Evolutionary conservation across 805 yeast genomes (phyloP), one percentile per base, ranked within the genome.

Genomic region (Ogataea chonburiensis): DNA sequence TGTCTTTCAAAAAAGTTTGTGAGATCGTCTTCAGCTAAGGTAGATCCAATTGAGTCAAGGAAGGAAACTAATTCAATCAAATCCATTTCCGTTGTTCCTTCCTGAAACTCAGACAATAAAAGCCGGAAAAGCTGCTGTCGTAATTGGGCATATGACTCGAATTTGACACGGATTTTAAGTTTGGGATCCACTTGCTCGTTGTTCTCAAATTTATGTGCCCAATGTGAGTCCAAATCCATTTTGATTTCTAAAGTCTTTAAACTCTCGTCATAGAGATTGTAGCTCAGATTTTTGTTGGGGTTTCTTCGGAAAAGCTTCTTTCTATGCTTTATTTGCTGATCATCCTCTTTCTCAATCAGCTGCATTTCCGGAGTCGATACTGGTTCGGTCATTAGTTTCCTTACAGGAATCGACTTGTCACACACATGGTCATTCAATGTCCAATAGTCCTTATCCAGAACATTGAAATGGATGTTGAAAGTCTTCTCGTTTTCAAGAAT

Each of bases 391-490:
- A 56, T 47, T 9, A 61, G 36, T 17, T 39, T 78, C 6, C 59
- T 46, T 30, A 87, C 64, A 0, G 83, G 73, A 13, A 87, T 55
- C 4, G 75, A 63, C 5, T 77, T 77, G 15, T 67, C 66, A 6
- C 94, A 96, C 9, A 93, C 86, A 28, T 78, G 73, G 52, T 91
- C 96, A 58, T 93, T 87, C 45, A 73, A 79, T 1, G 96, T 79
- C 42, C 89, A 71, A 21, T 77, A 73, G 57, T 91, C 98, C 46
- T 82, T 85, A 57, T 91, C 98, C 55, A 87, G 64, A 3, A 93
- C 79, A 17, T 81, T 72, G 53, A 91, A 79, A 35, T 75, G 73
- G 31, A 93, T 63, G 34, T 81, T 74, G 55, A 70, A 91, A 45
- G 71, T 71, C 17, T 63, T 61, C 54, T 91, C 97, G 43, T 71